phyloP scores from a whole-genome alignment of 2,329 filamentous ascomycete genomes.

The Xylariomycetidae sp. region DNA sequence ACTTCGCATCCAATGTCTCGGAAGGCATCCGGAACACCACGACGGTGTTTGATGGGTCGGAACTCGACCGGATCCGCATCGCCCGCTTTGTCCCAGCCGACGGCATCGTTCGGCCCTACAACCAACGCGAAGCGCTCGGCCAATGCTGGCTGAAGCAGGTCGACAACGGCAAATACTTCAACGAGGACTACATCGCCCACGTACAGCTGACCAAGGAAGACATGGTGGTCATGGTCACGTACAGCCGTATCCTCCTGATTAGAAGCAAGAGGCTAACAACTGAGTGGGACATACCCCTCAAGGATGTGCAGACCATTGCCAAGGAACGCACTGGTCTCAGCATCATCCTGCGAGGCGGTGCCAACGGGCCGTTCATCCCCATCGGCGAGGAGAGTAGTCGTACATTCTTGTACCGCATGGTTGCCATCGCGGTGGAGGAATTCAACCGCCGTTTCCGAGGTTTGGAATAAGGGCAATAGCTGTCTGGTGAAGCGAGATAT shows the following conservation, averaged over 20 bases:
- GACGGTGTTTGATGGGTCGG: slow-evolving; percentile 92
- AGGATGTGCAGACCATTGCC: slow-evolving; percentile 92
- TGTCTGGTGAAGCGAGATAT: no score
- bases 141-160: slow-evolving; percentile 99
- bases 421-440: slow-evolving; percentile 60
- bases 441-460: slow-evolving; percentile 57
- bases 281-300: slow-evolving; percentile 95
- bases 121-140: slow-evolving; percentile 87
- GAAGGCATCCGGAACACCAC: slow-evolving; percentile 98
- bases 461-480: slow-evolving; percentile 24
- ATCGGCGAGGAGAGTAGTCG: slow-evolving; percentile 78
- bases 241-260: slow-evolving; percentile 81
- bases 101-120: slow-evolving; percentile 91
- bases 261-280: slow-evolving; percentile 77
- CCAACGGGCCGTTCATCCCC: slow-evolving; percentile 90
- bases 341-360: slow-evolving; percentile 79
- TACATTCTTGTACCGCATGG: slow-evolving; percentile 58
- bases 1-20: slow-evolving; percentile 92
- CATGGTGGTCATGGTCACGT: slow-evolving; percentile 85
- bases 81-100: slow-evolving; percentile 88
- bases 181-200: slow-evolving; percentile 95
- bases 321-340: slow-evolving; percentile 95
- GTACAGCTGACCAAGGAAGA: slow-evolving; percentile 85
- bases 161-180: slow-evolving; percentile 96
- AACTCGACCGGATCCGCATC: slow-evolving; percentile 89